These are phyloP conservation scores for Cladophialophora chaetospira DNA, from an alignment of 2,329 filamentous ascomycete genomes.

Conservation along the genomic window DNA sequence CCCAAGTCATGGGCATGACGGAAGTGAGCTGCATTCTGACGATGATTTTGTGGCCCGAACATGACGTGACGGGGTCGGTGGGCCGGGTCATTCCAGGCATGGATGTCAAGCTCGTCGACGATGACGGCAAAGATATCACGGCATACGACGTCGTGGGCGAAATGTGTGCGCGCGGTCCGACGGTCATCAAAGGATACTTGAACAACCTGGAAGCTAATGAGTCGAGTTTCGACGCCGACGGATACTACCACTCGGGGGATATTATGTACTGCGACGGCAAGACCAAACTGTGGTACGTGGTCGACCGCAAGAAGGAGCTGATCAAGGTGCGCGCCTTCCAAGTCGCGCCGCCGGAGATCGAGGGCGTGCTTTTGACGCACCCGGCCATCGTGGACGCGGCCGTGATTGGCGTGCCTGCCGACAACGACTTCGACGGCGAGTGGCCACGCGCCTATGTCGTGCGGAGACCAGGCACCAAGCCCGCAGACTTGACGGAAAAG, in stretches of 20 bases:
- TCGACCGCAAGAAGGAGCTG: conserved; percentile 28
- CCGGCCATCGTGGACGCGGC: conserved; percentile 53
- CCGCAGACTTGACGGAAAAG: conserved; percentile 38
- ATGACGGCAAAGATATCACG: conserved; percentile 57
- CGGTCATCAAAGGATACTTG: conserved; percentile 57
- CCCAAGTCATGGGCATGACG: conserved; percentile 58
- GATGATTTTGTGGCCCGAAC: conserved; percentile 39
- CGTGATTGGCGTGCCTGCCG: conserved; percentile 48
- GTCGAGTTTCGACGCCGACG: conserved; percentile 46
- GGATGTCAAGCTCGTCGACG: conserved; percentile 43
- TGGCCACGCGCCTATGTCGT: conserved; percentile 27
- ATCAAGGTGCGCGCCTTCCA: conserved; percentile 46
- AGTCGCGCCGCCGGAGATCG: conserved; percentile 54
- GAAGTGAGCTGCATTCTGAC: conserved; percentile 45
- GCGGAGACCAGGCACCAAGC: conserved; percentile 42
- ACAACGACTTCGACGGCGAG: conserved; percentile 20
- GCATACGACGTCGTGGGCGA: conserved; percentile 53
- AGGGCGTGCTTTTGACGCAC: conserved; percentile 49
- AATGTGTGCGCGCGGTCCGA: conserved; percentile 52
- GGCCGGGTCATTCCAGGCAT: conserved; percentile 46
- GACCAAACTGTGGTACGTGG: conserved; percentile 24
- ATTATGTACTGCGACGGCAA: conserved; percentile 47
- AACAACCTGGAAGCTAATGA: conserved; percentile 41
- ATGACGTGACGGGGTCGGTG: conserved; percentile 51
- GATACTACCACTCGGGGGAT: conserved; percentile 54